phyloP scores from a whole-genome alignment of 352 stramenopile genomes.

The Saprolegnia parasitica region DNA sequence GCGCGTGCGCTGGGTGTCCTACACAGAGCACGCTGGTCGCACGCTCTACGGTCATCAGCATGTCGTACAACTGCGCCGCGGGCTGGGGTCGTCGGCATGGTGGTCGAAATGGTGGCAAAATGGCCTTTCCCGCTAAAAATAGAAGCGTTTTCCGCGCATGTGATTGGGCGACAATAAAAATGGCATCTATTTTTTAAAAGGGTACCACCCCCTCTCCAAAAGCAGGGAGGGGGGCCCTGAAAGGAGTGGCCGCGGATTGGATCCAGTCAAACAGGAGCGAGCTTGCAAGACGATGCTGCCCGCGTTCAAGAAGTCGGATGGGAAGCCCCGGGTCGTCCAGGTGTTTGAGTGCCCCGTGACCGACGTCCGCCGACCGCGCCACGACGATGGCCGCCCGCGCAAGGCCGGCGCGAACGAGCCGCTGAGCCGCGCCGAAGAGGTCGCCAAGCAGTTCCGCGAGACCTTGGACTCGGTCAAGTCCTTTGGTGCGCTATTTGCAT shows the following conservation, averaged over 20 bases:
- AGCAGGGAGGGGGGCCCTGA: not conserved
- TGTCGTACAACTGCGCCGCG: too few relatives aligned
- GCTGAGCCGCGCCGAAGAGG: constrained; percentile 56
- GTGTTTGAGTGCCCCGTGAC: constrained; percentile 60
- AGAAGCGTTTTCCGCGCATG: too few relatives aligned
- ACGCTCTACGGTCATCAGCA: too few relatives aligned
- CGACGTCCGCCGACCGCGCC: constrained; percentile 17
- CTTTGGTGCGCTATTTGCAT: constrained; percentile 43
- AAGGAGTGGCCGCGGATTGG: not conserved
- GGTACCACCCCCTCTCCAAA: not conserved
- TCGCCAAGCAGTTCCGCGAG: constrained; percentile 73
- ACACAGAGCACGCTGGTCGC: too few relatives aligned
- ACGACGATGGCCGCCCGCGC: not conserved
- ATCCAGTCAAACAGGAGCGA: constrained; percentile 16
- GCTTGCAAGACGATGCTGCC: constrained; percentile 6
- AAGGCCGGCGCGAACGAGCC: constrained; percentile 33
- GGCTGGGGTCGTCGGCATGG: too few relatives aligned
- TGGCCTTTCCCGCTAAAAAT: too few relatives aligned
- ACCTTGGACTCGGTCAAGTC: constrained; percentile 63
- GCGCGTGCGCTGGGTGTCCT: too few relatives aligned
- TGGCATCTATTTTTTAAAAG: not conserved
- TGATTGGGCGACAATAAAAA: not conserved
- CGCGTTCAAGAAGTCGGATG: constrained; percentile 28
- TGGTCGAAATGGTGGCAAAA: too few relatives aligned
- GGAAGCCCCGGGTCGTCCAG: constrained; percentile 73